phyloP scores from a whole-genome alignment of 305 asterid genomes.

The Salvia sclarea region DNA sequence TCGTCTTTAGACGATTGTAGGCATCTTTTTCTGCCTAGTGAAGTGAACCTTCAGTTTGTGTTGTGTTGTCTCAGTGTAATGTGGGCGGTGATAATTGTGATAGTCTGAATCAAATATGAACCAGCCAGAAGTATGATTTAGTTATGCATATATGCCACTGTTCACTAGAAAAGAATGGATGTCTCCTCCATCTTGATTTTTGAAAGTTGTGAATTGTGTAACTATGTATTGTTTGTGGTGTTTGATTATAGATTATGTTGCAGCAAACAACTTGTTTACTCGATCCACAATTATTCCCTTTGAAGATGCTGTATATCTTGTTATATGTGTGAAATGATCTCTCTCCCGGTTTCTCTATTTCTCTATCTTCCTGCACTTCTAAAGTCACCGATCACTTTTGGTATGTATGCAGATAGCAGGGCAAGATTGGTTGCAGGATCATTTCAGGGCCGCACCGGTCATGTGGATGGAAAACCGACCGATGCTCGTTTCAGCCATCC shows the following conservation, averaged over 20 bases:
- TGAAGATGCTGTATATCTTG: not conserved
- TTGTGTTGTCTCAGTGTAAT: not conserved
- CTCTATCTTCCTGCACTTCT: conserved; percentile 1
- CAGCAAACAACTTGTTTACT: not conserved
- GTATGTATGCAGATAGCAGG: conserved; percentile 68
- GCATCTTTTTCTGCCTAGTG: not conserved
- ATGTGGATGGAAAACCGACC: conserved; percentile 93
- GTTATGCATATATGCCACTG: not conserved
- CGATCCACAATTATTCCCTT: no score
- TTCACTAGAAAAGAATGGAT: not conserved
- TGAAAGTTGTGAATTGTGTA: no score
- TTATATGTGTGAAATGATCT: not conserved
- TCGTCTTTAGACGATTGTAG: not conserved
- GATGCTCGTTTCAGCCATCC: conserved; percentile 96
- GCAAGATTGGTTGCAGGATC: conserved; percentile 97
- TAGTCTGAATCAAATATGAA: conserved; percentile 3
- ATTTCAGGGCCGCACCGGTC: conserved; percentile 88
- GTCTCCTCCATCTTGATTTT: not conserved
- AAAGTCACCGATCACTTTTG: not conserved
- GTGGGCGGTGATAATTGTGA: not conserved
- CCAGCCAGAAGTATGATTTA: not conserved
- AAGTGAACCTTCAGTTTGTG: conserved; percentile 1
- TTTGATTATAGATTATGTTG: no score
- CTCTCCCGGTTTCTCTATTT: not conserved
- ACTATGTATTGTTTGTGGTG: no score